Percentiles rank a stretch among this genome's conserved stretches.
Evolutionary conservation across 495 filamentous ascomycete genomes (phyloP).

Genomic region (Penicillium angulare): DNA sequence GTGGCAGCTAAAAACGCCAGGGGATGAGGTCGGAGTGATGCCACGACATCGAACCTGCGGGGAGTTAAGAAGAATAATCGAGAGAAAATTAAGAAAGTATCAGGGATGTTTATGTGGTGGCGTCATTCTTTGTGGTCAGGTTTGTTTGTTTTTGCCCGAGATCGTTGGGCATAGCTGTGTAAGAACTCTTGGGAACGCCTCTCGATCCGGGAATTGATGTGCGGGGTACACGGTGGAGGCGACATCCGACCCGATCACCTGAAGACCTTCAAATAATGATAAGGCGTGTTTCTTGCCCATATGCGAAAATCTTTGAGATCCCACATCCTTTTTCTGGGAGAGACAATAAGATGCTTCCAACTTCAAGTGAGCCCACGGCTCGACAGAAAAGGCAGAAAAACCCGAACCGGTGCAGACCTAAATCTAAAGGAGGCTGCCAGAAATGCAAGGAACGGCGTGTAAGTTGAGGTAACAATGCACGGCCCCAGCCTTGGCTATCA

Average conservation of each 20-base stretch:
- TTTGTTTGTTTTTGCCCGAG: background rate
- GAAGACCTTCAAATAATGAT: background rate
- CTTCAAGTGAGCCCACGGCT: background rate
- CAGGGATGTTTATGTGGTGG: background rate
- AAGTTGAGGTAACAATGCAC: constrained; percentile 16
- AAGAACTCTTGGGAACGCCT: background rate
- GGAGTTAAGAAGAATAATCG: background rate
- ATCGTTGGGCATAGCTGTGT: background rate
- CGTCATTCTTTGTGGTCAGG: background rate
- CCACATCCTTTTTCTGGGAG: background rate
- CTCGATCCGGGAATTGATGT: constrained; percentile 1
- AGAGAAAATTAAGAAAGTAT: no score
- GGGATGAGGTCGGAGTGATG: background rate
- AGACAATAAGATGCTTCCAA: constrained; percentile 5
- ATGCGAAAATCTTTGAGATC: background rate
- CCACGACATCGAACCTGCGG: background rate
- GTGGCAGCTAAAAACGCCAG: background rate
- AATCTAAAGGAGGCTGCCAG: constrained; percentile 25
- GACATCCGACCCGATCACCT: constrained; percentile 7
- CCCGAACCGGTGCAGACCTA: constrained; percentile 24
- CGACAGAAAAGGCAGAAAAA: constrained; percentile 22
- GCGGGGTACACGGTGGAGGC: constrained; percentile 4
- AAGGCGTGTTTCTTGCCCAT: constrained; percentile 3
- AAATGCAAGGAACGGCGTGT: constrained; percentile 28
- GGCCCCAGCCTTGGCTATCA: constrained; percentile 1